A percentile compares a stretch with the other conserved stretches of the same genome.
These are phyloP conservation scores for Oryza nivara DNA, from an alignment of 176 grass and related monocot genomes.

Conservation along the genomic window DNA sequence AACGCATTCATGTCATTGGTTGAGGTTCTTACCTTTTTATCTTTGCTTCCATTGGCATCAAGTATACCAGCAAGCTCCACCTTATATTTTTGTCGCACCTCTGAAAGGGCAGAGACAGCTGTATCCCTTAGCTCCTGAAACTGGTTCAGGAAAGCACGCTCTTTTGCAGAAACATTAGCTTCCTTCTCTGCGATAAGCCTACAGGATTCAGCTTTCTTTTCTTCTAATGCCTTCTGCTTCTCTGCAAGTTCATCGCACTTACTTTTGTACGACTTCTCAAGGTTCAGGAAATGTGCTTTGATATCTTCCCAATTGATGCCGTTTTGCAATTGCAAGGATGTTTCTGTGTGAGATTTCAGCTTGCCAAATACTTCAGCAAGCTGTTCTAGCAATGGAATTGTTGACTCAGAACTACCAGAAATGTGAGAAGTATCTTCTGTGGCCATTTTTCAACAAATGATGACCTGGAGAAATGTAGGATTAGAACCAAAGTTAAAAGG, in stretches of 20 bases:
- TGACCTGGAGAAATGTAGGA: constrained; percentile 27
- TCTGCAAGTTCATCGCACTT: constrained; percentile 76
- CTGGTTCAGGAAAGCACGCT: constrained; percentile 58
- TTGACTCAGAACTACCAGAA: constrained; percentile 44
- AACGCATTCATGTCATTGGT: constrained; percentile 60
- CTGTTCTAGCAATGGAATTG: constrained; percentile 58
- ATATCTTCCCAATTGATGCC: constrained; percentile 70
- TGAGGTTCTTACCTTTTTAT: constrained; percentile 73
- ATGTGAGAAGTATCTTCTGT: constrained; percentile 42
- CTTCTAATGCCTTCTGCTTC: constrained; percentile 66
- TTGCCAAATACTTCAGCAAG: constrained; percentile 72
- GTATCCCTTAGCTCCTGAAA: constrained; percentile 79
- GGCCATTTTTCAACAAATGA: constrained; percentile 48
- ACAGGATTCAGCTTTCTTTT: constrained; percentile 52
- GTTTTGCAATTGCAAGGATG: constrained; percentile 53
- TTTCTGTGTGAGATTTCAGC: constrained; percentile 69
- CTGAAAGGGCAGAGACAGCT: constrained; percentile 69
- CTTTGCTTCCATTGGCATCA: constrained; percentile 70
- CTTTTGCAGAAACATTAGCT: constrained; percentile 66
- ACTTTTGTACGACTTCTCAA: constrained; percentile 69
- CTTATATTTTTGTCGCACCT: constrained; percentile 73
- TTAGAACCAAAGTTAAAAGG: constrained; percentile 13
- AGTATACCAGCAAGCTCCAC: constrained; percentile 75
- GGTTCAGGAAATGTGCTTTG: constrained; percentile 62
- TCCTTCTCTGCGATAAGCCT: constrained; percentile 75